These are phyloP conservation scores for Penicillium sp. DNA, from an alignment of 2,329 filamentous ascomycete species.

Conservation along the genomic window DNA sequence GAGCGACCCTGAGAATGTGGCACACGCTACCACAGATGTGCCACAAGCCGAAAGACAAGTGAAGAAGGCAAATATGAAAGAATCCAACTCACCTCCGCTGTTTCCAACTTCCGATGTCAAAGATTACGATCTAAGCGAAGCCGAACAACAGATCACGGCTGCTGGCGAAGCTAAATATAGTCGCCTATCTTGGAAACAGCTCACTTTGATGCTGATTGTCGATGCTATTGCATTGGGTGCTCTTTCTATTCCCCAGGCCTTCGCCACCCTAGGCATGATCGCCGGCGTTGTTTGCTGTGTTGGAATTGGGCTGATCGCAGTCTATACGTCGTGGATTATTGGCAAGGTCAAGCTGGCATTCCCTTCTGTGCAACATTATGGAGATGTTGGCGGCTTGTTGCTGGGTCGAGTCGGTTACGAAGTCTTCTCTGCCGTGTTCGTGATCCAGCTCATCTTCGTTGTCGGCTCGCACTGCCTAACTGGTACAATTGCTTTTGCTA, in stretches of 20 bases:
- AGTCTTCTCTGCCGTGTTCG: constrained; percentile 51
- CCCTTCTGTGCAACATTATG: constrained; percentile 52
- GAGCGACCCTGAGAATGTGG: neutral
- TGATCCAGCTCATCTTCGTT: constrained; percentile 50
- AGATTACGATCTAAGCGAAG: constrained; percentile 12
- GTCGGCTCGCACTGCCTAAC: constrained; percentile 43
- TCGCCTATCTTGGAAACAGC: constrained; percentile 57
- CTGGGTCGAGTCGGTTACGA: constrained; percentile 52
- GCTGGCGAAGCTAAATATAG: constrained; percentile 15
- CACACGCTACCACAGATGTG: neutral
- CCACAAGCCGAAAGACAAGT: neutral
- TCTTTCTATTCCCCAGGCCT: constrained; percentile 54
- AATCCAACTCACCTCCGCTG: neutral
- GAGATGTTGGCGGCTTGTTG: constrained; percentile 52
- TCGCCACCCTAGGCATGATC: constrained; percentile 55
- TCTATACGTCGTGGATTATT: constrained; percentile 51
- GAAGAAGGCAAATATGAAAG: neutral
- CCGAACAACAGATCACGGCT: constrained; percentile 10
- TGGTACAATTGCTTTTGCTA: constrained; percentile 51
- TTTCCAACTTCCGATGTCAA: constrained; percentile 4
- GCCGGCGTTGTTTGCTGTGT: constrained; percentile 53
- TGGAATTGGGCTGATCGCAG: constrained; percentile 48
- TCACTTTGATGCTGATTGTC: constrained; percentile 58
- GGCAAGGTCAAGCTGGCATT: constrained; percentile 48
- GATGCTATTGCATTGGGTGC: constrained; percentile 58